Base-by-base conservation (phyloP, 495 filamentous ascomycete species). In the Penicillium manginii region DNA sequence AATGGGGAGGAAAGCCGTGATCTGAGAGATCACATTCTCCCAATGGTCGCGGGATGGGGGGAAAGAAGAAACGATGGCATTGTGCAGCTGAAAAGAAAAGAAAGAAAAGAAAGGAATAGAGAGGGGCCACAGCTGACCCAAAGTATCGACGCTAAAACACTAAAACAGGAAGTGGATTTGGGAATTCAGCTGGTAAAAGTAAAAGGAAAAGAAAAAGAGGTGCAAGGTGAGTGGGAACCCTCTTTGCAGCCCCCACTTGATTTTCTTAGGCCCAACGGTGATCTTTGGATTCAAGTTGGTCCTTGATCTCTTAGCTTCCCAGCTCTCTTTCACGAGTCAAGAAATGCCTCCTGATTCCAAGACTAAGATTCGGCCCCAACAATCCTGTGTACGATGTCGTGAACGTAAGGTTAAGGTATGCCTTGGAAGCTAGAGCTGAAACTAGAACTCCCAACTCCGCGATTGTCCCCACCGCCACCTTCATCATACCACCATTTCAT, bases 401-500 rank as follows among this genome's bases (percentile, higher is more conserved):
- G 70, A 73, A 52, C 70, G 70, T 52, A 73, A 73, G 53, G 66
- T 73, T 15, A 73, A 71, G 64, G 70, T 73, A 61, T 31, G 42
- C 17, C 8, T 29, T 26, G 23, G 23, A 6, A 29, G 9, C 26
- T 29, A 8, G 26, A 29, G 23, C 23, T 26, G 3, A 26, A 26
- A 29, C 26, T 29, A 8, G 26, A 8, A 29, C 9, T 26, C 2
- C 18, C 9, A 22, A 26, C 21, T 47, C 9, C 19, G 2, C 9
- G 18, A 8, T 23, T 12, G 81, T 7, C 83, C 70, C 0, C 82
- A 83, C 71, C 78, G 80, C 61, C 84, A 46, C 43, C 50, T 22
- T 11, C 5, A 17, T 29, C 11, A 15, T n/a, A n/a, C 39, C 21
- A n/a, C n/a, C n/a, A n/a, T n/a, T n/a, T n/a, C n/a, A n/a, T n/a